Conservation (phyloP, 352 stramenopile species). For the Globisporangium solare region DNA sequence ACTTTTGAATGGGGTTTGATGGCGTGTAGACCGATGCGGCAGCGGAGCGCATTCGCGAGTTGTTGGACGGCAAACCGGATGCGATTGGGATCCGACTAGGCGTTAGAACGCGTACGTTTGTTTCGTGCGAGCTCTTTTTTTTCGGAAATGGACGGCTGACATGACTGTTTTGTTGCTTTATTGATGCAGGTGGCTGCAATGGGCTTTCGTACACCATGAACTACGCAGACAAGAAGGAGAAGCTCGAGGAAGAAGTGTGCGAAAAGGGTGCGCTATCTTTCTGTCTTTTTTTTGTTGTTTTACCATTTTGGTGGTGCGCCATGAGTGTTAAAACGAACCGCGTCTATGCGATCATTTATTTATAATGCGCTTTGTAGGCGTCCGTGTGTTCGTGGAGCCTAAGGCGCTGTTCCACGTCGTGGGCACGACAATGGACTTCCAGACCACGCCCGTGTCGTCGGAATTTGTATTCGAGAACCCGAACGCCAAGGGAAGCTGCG, state of each 20-base stretch:
- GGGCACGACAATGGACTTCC: constrained; percentile 98
- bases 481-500: constrained; percentile 99
- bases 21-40: constrained; percentile 75
- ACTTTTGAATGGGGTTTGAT: neutral
- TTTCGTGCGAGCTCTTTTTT: neutral
- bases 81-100: constrained; percentile 95
- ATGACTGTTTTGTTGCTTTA: neutral
- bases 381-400: constrained; percentile 98
- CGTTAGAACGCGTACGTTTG: constrained; percentile 86
- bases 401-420: constrained; percentile 99
- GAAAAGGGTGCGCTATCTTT: constrained; percentile 55
- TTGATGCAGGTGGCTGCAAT: constrained; percentile 93
- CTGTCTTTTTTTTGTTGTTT: neutral
- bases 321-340: constrained; percentile 3
- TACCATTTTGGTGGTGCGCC: neutral
- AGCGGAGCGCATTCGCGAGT: constrained; percentile 82
- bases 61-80: constrained; percentile 81
- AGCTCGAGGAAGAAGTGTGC: constrained; percentile 92
- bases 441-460: constrained; percentile 94
- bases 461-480: constrained; percentile 99
- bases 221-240: constrained; percentile 95
- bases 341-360: neutral
- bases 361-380: constrained; percentile 33
- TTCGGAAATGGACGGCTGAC: neutral
- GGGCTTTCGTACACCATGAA: constrained; percentile 99